Percentiles rank a stretch among this genome's conserved stretches.
These are phyloP conservation scores for Exidia glandulosa DNA, from an alignment of 768 basidiomycete species.

Conservation along the genomic window DNA sequence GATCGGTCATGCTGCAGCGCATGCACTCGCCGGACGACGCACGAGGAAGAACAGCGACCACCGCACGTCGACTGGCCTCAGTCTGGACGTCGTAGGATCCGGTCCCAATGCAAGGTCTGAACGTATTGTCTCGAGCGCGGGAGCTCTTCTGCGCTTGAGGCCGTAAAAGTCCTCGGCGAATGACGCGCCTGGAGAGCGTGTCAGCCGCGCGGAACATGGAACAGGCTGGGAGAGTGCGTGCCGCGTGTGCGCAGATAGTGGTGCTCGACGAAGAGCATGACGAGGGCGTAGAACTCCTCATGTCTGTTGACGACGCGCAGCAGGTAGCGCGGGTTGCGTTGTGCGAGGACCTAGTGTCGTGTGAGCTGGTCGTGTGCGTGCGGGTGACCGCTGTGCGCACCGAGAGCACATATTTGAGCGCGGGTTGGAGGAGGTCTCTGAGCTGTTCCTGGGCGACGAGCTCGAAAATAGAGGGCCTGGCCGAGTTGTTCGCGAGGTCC, in stretches of 20 bases:
- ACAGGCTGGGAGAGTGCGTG: slow-evolving; percentile 24
- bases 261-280: slow-evolving; percentile 84
- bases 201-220: neutral
- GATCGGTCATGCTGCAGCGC: neutral
- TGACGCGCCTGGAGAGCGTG: slow-evolving; percentile 57
- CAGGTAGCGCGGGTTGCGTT: slow-evolving; percentile 87
- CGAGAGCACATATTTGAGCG: slow-evolving; percentile 85
- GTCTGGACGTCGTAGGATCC: slow-evolving; percentile 49
- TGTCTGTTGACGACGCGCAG: slow-evolving; percentile 85
- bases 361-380: neutral
- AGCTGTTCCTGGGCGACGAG: slow-evolving; percentile 91
- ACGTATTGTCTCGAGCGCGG: slow-evolving; percentile 59
- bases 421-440: slow-evolving; percentile 83
- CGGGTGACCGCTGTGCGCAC: slow-evolving; percentile 48
- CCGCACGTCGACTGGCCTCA: slow-evolving; percentile 58
- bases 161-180: slow-evolving; percentile 97
- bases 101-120: slow-evolving; percentile 57
- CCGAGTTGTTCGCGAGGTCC: slow-evolving; percentile 57
- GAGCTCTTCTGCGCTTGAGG: slow-evolving; percentile 64
- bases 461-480: slow-evolving; percentile 81
- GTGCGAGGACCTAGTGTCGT: slow-evolving; percentile 70
- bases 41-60: slow-evolving; percentile 75
- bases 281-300: slow-evolving; percentile 86
- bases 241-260: slow-evolving; percentile 84
- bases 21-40: slow-evolving; percentile 13